Base-by-base conservation (phyloP, 2,329 filamentous ascomycete species). In the Herpotrichia juniperi region DNA sequence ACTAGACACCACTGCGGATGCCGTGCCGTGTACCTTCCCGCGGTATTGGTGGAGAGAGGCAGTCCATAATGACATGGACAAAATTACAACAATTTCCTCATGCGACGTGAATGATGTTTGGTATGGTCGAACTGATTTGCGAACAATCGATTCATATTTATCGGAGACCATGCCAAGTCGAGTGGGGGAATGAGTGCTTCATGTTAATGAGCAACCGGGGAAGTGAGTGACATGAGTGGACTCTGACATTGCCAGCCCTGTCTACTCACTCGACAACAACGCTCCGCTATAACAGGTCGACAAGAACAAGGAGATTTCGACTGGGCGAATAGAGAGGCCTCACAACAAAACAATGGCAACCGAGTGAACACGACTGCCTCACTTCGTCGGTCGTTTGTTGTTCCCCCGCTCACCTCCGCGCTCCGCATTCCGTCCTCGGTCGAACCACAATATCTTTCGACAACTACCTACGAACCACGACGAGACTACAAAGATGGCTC, bases 401-500 rank as follows among this genome's bases (percentile, higher is more conserved):
- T 32, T 53, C 24, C 22, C 19, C 42, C 24, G 19, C 24, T 21
- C 17, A 17, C 51, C 19, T 40, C 45, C 16, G 14, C 25, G 25
- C 40, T 51, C 47, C 34, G 25, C 47, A 50, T 42, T 31, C 42
- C 34, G 28, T 45, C 12, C 8, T 42, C 42, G 25, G 12, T 8
- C 26, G 3, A 17, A 37, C 12, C 34, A 37, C 7, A 19, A 8
- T 12, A 9, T 21, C 17, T 21, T 19, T 9, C 34, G 17, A 9
- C 34, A 8, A 14, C 31, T n/a, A 21, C 34, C 31, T n/a, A 21
- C 34, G 19, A 12, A 19, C 40, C 24, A 28, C 48, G 1, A 14
- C 24, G 26, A 43, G 10, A 21, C 35, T 17, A 21, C 19, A 61
- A 32, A n/a, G 34, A 83, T 82, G 79, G 72, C 80, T 46, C 75